These are phyloP conservation scores for Somion occarium DNA, from an alignment of 1,284 basidiomycete genomes.

Conservation along the genomic window DNA sequence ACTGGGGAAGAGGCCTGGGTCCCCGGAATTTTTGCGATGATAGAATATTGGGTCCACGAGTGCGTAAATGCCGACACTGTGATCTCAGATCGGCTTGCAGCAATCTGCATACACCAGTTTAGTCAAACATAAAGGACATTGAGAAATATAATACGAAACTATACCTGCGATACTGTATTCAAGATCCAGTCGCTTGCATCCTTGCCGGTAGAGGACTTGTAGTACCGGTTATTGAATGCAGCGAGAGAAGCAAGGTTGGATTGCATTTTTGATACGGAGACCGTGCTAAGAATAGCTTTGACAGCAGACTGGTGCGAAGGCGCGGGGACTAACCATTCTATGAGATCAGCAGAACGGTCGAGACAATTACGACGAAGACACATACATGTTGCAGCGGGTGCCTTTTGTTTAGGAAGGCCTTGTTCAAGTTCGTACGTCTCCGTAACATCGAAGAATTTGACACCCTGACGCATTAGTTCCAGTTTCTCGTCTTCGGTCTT, in stretches of 20 bases:
- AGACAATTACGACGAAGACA: constrained; percentile 2
- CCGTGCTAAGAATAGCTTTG: constrained; percentile 32
- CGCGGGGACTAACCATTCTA: constrained; percentile 26
- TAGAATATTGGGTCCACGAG: constrained; percentile 61
- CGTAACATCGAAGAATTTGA: constrained; percentile 36
- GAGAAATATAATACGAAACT: constrained; percentile 2
- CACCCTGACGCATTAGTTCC: neutral
- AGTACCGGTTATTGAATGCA: constrained; percentile 44
- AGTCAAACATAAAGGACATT: neutral
- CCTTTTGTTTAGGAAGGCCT: constrained; percentile 14
- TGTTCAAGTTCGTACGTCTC: constrained; percentile 50
- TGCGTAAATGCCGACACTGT: constrained; percentile 53
- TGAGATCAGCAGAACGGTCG: constrained; percentile 5
- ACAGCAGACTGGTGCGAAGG: constrained; percentile 36
- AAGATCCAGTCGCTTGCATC: constrained; percentile 36
- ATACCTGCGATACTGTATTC: constrained; percentile 29
- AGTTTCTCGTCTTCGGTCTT: constrained; percentile 29
- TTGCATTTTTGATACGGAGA: constrained; percentile 40
- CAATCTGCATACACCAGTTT: constrained; percentile 26
- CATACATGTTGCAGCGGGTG: constrained; percentile 27
- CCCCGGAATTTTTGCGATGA: constrained; percentile 52
- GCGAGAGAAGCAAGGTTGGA: constrained; percentile 33
- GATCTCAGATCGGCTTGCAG: constrained; percentile 36
- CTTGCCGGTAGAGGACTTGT: constrained; percentile 36
- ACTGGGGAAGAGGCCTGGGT: constrained; percentile 33